These are phyloP conservation scores for Leccinum aurantiacum DNA, from an alignment of 768 basidiomycete species.

Conservation along the genomic window DNA sequence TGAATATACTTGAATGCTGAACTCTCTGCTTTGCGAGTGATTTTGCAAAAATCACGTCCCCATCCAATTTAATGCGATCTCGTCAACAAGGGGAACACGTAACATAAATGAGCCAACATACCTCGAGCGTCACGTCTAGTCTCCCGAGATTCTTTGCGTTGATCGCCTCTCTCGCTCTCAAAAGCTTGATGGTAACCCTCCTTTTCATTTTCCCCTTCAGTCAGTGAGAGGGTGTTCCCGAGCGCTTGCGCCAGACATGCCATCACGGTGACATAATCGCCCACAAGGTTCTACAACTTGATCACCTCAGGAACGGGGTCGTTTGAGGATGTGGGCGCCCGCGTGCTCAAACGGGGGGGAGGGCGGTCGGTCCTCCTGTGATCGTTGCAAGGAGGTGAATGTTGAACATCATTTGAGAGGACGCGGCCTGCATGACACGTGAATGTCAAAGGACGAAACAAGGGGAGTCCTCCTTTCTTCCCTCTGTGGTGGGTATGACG, in stretches of 20 bases:
- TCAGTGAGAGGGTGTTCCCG: constrained; percentile 73
- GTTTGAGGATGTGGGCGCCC: constrained; percentile 26
- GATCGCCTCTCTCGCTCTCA: constrained; percentile 80
- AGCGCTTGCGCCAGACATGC: constrained; percentile 84
- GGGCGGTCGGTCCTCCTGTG: too few species aligned
- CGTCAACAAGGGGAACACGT: constrained; percentile 1
- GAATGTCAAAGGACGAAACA: too few species aligned
- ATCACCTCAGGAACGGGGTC: constrained; percentile 88
- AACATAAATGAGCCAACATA: constrained; percentile 37
- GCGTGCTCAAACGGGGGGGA: too few species aligned
- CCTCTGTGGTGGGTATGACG: too few species aligned
- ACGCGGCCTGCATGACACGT: too few species aligned
- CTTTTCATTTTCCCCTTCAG: constrained; percentile 55
- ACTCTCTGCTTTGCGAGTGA: constrained; percentile 74
- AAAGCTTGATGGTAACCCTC: constrained; percentile 67
- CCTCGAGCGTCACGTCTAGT: constrained; percentile 80
- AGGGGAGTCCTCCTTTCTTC: too few species aligned
- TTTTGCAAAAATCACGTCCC: constrained; percentile 69
- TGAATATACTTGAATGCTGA: constrained; percentile 82
- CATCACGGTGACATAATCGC: constrained; percentile 86
- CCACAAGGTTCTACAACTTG: constrained; percentile 93
- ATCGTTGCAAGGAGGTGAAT: too few species aligned
- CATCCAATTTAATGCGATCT: constrained; percentile 61
- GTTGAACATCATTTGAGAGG: too few species aligned
- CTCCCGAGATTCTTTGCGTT: constrained; percentile 70